These are phyloP conservation scores for Cavenderia fasciculata DNA, from an alignment of 78 protist genomes.

Conservation along the genomic window DNA sequence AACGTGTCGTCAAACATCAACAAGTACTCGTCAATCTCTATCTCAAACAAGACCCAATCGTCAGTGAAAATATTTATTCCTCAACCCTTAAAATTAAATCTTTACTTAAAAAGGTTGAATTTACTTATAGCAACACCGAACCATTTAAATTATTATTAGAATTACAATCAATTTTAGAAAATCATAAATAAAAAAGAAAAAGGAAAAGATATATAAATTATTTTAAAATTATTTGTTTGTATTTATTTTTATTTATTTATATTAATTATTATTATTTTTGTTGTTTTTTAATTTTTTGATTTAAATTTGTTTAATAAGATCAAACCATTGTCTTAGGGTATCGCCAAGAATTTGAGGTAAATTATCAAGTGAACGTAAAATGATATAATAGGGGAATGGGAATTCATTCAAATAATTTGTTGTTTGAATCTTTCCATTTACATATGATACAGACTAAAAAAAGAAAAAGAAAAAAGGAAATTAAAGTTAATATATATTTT, in stretches of 20 bases:
- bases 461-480: neutral
- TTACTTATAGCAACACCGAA: constrained; percentile 21
- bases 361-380: constrained; percentile 89
- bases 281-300: neutral
- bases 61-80: constrained; percentile 26
- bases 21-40: constrained; percentile 12
- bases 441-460: constrained; percentile 45
- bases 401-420: constrained; percentile 88
- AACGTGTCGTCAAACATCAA: constrained; percentile 3
- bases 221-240: neutral
- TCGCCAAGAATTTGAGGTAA: constrained; percentile 95
- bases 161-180: neutral
- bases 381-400: constrained; percentile 97
- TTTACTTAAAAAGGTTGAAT: constrained; percentile 41
- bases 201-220: neutral
- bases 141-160: neutral
- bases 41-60: constrained; percentile 38
- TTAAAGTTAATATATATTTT: neutral
- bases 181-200: neutral
- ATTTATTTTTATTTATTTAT: constrained; percentile 1
- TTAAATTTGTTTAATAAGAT: constrained; percentile 60
- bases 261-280: neutral
- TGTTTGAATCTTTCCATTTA: constrained; percentile 68
- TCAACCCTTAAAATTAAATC: constrained; percentile 31
- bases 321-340: constrained; percentile 98